Base-by-base conservation (phyloP, 78 protist genomes). In the Guillardia theta region DNA sequence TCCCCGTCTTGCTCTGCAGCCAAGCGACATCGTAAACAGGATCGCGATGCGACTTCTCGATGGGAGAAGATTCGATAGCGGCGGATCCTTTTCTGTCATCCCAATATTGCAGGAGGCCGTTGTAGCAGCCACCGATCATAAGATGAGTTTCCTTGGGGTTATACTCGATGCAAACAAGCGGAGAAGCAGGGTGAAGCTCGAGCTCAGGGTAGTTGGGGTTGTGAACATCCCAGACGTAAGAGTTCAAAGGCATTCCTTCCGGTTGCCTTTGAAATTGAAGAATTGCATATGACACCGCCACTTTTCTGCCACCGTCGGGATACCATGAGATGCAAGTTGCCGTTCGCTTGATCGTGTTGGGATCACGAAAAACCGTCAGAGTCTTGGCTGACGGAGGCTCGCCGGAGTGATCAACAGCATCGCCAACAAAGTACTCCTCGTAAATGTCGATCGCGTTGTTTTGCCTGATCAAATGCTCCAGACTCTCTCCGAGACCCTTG, bases 211-310 rank as follows among this genome's bases (percentile, higher is more conserved):
- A 22, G 95, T 95, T 97, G 18, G 98, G 97, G 93, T 95, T 96
- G 47, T 93, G 70, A 0, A 97, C 54, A 95, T 96, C 97, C 98
- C 98, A 97, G 39, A 97, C 77, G 96, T 97, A 96, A 36, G 97
- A 95, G 33, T 12, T 21, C 33, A 39, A 0, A 1, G 96, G 76
- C 96, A 93, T 76, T 6, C 93, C 96, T 24, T 80, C 95, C 27
- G 92, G 83, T 33, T 53, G 50, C 30, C 76, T 64, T 53, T 96
- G 98, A 33, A 97, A 97, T 45, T 95, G 93, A 39, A 96, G 18
- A 64, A 83, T 44, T 50, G 95, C 78, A 77, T 96, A 97, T 21
- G 97, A 96, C 4, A 96, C 97, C 0, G 98, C 98, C 9, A 97
- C 41, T 45, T 93, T 80, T 45, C 88, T 54, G 15, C 94, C 94